Conservation (phyloP, 176 grass and related monocot genomes). For the Eleusine indica region DNA sequence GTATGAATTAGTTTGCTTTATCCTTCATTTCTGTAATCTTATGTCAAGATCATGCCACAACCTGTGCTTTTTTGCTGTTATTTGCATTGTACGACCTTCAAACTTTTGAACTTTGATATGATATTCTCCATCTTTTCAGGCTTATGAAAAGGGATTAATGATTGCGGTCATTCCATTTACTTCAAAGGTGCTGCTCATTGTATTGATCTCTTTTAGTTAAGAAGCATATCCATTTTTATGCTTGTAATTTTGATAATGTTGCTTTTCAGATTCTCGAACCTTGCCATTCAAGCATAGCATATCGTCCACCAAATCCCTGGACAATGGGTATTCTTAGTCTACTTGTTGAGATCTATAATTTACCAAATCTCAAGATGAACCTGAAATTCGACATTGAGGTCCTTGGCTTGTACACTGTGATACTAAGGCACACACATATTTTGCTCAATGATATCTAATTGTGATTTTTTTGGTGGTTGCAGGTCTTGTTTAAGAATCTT, state of each 20-base stretch:
- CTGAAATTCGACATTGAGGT: slow-evolving; percentile 99
- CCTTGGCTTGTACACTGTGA: slow-evolving; percentile 21
- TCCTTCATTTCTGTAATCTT: slow-evolving; percentile 32
- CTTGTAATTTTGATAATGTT: slow-evolving; percentile 30
- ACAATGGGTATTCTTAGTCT: slow-evolving; percentile 98
- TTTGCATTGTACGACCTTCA: slow-evolving; percentile 11
- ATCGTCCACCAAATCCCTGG: slow-evolving; percentile 99
- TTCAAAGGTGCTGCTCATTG: slow-evolving; percentile 70
- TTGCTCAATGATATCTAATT: slow-evolving; percentile 31
- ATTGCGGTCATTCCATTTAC: slow-evolving; percentile 97
- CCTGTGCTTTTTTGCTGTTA: slow-evolving; percentile 14
- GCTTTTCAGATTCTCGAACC: slow-evolving; percentile 89
- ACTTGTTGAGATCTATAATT: slow-evolving; percentile 91
- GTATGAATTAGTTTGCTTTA: background rate
- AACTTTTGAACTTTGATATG: slow-evolving; percentile 15
- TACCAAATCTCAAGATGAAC: slow-evolving; percentile 99
- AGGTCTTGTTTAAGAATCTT: slow-evolving; percentile 99
- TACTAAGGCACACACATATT: background rate
- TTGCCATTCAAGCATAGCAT: slow-evolving; percentile 91
- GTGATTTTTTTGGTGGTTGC: slow-evolving; percentile 27
- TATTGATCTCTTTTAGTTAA: slow-evolving; percentile 7
- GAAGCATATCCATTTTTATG: slow-evolving; percentile 14
- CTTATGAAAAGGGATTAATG: slow-evolving; percentile 96
- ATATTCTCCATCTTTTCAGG: slow-evolving; percentile 52
- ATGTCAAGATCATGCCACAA: background rate